phyloP scores from a whole-genome alignment of 306 rosid genomes.

The Cajanus cajan region DNA sequence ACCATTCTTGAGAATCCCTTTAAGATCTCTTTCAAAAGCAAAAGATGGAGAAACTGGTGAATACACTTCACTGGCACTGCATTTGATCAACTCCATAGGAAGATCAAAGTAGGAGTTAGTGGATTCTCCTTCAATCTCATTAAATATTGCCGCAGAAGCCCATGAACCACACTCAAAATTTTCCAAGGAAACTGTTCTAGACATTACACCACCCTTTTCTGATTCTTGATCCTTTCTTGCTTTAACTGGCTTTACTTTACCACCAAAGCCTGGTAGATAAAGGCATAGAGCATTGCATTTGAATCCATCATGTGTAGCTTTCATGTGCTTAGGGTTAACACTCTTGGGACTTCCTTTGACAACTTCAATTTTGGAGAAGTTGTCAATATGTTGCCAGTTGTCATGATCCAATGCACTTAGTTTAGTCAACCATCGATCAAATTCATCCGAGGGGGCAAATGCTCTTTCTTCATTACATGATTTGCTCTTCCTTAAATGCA shows the following conservation, averaged over 20 bases:
- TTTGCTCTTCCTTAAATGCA: constrained; percentile 52
- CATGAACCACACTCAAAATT: constrained; percentile 94
- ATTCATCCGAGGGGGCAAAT: constrained; percentile 44
- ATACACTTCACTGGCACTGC: constrained; percentile 43
- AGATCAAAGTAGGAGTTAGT: constrained; percentile 64
- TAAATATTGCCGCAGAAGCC: constrained; percentile 64
- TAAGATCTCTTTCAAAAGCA: constrained; percentile 51
- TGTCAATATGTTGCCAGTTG: constrained; percentile 8
- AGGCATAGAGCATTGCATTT: constrained; percentile 79
- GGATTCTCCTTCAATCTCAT: constrained; percentile 50
- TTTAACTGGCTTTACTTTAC: constrained; percentile 51
- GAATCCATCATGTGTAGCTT: constrained; percentile 39
- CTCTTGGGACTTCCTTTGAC: constrained; percentile 33
- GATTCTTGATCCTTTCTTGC: constrained; percentile 45
- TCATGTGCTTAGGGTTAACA: constrained; percentile 27
- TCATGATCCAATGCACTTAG: constrained; percentile 37
- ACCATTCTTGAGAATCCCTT: constrained; percentile 60
- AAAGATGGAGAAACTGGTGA: constrained; percentile 55
- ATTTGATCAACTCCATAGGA: constrained; percentile 68
- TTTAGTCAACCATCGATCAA: constrained; percentile 57
- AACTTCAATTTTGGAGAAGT: constrained; percentile 42
- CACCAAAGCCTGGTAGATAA: constrained; percentile 68
- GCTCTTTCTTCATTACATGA: constrained; percentile 61
- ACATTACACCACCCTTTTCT: constrained; percentile 36
- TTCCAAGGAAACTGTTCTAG: constrained; percentile 77